Conservation (phyloP, 2,329 filamentous ascomycete genomes). For the Curvularia lunata region DNA sequence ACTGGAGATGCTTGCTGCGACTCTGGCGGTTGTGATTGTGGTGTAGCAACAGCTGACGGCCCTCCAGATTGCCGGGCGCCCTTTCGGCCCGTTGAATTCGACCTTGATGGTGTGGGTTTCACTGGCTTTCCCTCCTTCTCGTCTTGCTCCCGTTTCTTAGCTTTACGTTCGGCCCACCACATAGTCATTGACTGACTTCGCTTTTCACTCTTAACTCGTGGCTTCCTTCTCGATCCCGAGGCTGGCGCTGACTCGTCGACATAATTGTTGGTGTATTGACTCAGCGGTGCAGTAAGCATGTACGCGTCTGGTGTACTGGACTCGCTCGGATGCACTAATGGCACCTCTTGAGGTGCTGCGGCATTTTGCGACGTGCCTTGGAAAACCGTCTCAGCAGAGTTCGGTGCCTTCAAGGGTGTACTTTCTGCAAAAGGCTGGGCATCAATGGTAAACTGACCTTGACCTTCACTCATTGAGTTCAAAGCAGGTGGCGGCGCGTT, state of each 20-base stretch:
- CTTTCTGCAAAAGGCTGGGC: conserved; percentile 30
- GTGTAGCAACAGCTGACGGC: conserved; percentile 27
- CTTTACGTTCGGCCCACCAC: conserved; percentile 56
- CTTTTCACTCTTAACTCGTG: conserved; percentile 53
- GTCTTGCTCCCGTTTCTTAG: conserved; percentile 44
- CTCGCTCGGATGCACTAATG: conserved; percentile 27
- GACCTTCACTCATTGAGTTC: conserved; percentile 48
- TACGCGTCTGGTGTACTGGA: conserved; percentile 43
- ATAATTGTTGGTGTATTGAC: conserved; percentile 41
- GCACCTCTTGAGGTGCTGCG: conserved; percentile 26
- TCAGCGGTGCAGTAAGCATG: conserved; percentile 45
- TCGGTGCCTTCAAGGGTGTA: conserved; percentile 30
- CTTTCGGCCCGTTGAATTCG: conserved; percentile 34
- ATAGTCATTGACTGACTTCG: conserved; percentile 54
- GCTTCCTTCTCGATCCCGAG: conserved; percentile 42
- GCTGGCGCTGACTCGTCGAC: conserved; percentile 35
- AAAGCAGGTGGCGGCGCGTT: conserved; percentile 38
- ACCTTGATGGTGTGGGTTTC: conserved; percentile 30
- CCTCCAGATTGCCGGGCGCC: conserved; percentile 30
- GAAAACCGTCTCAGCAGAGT: conserved; percentile 44
- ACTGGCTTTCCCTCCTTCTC: conserved; percentile 34
- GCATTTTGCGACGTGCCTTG: conserved; percentile 44
- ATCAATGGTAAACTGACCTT: conserved; percentile 48
- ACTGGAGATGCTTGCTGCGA: conserved; percentile 26
- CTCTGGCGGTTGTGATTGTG: conserved; percentile 24